Evolutionary conservation across 495 filamentous ascomycete species (phyloP), one percentile per base, ranked within the genome.

Genomic region (Neurospora sp.): DNA sequence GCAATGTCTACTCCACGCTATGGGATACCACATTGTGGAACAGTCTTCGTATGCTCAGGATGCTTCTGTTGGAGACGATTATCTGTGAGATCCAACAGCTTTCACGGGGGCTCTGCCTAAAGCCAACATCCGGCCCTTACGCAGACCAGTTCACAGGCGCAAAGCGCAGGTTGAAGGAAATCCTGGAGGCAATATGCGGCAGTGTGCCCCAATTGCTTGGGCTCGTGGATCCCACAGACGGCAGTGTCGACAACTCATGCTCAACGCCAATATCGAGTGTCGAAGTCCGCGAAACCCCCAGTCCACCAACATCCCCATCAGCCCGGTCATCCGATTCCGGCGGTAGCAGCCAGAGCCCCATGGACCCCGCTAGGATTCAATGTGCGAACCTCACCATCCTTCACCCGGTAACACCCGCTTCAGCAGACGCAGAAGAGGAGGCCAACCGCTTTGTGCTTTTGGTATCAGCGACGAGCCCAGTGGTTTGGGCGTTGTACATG

Each of bases 31-130:
- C 83, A n/a, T 75, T 85, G 8, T 89, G 86, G 85, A 90, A 90
- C 73, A 81, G 83, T 41, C 86, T 89, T 71, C 86, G 88, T 39
- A 84, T 83, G 40, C 82, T 84, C 12, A 85, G 88, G 20, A 87
- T 91, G 70, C 75, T 90, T n/a, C 76, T 88, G 47, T 86, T 86
- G 73, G 87, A 89, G 70, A 85, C 86, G 22, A 86, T 90, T 16
- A 72, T 82, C 10, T 72, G 76, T 6, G 74, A 80, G 38, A 77
- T 84, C 27, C 76, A 80, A 38, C 69, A 61, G 10, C 71, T 77
- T 35, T 74, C 77, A 8, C 40, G 73, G 14, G 16, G 65, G 42
- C 71, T 73, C 39, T 31, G 68, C 71, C 61, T 77, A 0, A 40
- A 42, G 27, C 69, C 73, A 14, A 39, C 74, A 42, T 71, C 74